Evolutionary conservation across 169 alveolate species (phyloP).

Genomic region (Perkinsus marinus): DNA sequence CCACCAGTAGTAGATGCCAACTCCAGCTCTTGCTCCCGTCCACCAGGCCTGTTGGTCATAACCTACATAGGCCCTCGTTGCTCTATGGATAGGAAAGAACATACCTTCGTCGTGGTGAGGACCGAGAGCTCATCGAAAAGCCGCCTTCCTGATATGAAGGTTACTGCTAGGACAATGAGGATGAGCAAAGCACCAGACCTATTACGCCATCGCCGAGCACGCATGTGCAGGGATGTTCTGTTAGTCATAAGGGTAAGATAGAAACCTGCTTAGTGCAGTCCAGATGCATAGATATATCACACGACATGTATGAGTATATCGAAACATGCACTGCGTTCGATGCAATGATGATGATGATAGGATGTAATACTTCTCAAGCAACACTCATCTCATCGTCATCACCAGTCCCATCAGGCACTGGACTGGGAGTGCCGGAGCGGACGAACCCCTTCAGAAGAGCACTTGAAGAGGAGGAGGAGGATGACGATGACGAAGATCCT

Average conservation of each 20-base stretch:
- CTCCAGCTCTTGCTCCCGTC: neutral
- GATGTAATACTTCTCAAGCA: neutral
- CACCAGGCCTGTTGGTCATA: neutral
- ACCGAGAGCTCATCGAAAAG: neutral
- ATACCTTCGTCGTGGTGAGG: neutral
- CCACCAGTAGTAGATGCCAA: neutral
- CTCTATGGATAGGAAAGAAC: no score
- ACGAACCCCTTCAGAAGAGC: neutral
- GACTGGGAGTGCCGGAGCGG: neutral
- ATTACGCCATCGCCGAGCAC: neutral
- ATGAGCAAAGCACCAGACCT: neutral
- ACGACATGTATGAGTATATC: neutral
- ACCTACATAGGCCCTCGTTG: no score
- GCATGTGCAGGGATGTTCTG: no score
- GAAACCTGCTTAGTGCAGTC: no score
- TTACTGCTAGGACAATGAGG: neutral
- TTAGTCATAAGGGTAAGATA: no score
- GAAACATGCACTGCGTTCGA: neutral
- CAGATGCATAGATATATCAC: no score
- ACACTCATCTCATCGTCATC: neutral
- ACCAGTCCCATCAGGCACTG: neutral
- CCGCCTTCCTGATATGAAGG: neutral
- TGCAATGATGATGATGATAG: neutral
- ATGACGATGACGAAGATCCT: no score
- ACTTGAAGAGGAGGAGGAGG: neutral